Conservation (phyloP, 495 filamentous ascomycete species). For the Penicillium steckii region DNA sequence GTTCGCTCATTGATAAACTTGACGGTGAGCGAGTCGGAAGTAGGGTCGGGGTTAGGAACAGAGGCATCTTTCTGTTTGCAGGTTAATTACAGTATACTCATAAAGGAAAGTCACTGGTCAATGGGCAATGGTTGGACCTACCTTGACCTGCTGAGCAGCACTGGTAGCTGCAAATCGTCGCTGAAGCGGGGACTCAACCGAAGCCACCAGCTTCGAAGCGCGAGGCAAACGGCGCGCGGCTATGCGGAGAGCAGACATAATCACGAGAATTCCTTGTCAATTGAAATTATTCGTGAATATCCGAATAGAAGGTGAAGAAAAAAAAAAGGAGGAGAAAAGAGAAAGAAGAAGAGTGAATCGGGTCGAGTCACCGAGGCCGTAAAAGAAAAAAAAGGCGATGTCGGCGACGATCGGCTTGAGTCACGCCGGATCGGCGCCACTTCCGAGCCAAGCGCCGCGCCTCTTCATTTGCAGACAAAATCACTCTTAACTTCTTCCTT, state of each 20-base stretch:
- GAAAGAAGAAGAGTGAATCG: background rate
- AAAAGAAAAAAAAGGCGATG: slow-evolving; percentile 33
- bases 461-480: slow-evolving; percentile 1
- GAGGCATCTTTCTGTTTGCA: slow-evolving; percentile 55
- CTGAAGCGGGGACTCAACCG: slow-evolving; percentile 37
- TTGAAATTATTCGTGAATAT: background rate
- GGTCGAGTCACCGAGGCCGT: slow-evolving; percentile 4
- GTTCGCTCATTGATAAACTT: slow-evolving; percentile 68
- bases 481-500: background rate
- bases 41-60: slow-evolving; percentile 75
- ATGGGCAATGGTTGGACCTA: slow-evolving; percentile 9
- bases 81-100: slow-evolving; percentile 3
- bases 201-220: slow-evolving; percentile 29
- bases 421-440: slow-evolving; percentile 24
- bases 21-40: slow-evolving; percentile 71
- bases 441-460: slow-evolving; percentile 4
- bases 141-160: slow-evolving; percentile 25
- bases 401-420: slow-evolving; percentile 34
- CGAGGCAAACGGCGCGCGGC: slow-evolving; percentile 42
- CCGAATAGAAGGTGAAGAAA: slow-evolving; percentile 2
- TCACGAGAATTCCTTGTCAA: background rate
- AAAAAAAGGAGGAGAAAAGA: background rate
- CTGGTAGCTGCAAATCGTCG: slow-evolving; percentile 35
- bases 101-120: too few relatives aligned
- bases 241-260: slow-evolving; percentile 32